Evolutionary conservation across 2,329 filamentous ascomycete species (phyloP).

Genomic region (Botrytis medusae): DNA sequence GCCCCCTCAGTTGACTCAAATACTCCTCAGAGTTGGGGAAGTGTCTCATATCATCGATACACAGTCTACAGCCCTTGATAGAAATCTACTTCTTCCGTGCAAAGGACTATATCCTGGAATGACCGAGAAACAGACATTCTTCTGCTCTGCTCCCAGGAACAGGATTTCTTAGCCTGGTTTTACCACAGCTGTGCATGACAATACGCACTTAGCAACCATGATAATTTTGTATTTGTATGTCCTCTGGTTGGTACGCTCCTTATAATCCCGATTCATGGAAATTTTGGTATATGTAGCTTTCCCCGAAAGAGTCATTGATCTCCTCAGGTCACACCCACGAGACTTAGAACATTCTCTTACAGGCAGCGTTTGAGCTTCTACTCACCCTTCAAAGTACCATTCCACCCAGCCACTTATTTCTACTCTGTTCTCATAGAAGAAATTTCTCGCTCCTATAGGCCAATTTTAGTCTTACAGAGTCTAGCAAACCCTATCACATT

Average conservation of each 20-base stretch:
- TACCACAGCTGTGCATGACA: not conserved
- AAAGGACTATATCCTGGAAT: not conserved
- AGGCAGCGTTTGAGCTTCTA: not conserved
- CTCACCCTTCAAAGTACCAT: not conserved
- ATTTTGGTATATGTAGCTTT: not conserved
- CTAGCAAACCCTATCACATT: not conserved
- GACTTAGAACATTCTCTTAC: not conserved
- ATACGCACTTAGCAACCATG: not conserved
- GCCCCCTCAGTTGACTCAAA: not conserved
- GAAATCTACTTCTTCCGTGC: not conserved
- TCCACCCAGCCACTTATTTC: not conserved
- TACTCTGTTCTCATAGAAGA: not conserved
- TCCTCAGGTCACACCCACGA: not conserved
- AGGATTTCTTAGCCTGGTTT: not conserved
- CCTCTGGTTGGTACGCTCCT: not conserved
- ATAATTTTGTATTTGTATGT: not conserved
- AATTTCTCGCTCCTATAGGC: not conserved
- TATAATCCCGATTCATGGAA: not conserved
- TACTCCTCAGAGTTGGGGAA: not conserved
- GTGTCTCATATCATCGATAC: not conserved
- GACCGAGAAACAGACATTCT: not conserved
- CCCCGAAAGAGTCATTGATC: not conserved
- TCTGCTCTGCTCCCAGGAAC: not conserved
- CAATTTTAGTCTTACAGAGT: not conserved
- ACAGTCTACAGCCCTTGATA: not conserved